phyloP scores from a whole-genome alignment of 2,329 filamentous ascomycete genomes.

The Westerdykella ornata region DNA sequence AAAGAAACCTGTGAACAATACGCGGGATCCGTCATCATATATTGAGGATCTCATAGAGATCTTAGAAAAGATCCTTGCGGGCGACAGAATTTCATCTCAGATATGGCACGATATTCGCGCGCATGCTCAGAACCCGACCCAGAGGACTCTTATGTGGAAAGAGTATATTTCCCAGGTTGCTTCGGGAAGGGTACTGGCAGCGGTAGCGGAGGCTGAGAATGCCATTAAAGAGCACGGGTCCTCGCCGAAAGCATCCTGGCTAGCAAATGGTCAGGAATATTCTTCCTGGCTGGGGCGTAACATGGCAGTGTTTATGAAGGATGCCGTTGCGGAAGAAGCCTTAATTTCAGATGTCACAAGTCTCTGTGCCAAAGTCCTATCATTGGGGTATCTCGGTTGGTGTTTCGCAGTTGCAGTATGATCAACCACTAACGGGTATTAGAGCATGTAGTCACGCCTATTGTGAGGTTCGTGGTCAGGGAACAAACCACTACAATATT shows the following conservation, averaged over 20 bases:
- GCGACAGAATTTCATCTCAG: conserved; percentile 36
- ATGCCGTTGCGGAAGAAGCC: conserved; percentile 33
- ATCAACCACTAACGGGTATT: conserved; percentile 1
- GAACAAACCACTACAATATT: conserved; percentile 16
- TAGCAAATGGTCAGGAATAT: conserved; percentile 59
- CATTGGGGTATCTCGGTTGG: conserved; percentile 62
- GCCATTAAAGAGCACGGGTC: conserved; percentile 36
- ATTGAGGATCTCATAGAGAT: conserved; percentile 41
- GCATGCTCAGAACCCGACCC: conserved; percentile 38
- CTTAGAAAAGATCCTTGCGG: conserved; percentile 40
- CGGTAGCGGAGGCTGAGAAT: conserved; percentile 54
- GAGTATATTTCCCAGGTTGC: conserved; percentile 55
- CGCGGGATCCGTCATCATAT: conserved; percentile 26
- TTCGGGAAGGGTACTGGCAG: conserved; percentile 54
- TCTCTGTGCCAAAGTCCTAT: conserved; percentile 54
- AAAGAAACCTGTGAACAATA: conserved; percentile 29
- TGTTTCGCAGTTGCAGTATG: background rate
- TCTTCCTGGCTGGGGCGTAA: conserved; percentile 65
- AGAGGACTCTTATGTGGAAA: conserved; percentile 54
- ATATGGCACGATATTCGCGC: conserved; percentile 43
- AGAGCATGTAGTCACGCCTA: conserved; percentile 21
- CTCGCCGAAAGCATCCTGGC: conserved; percentile 46
- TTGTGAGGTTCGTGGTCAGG: conserved; percentile 13
- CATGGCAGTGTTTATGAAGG: conserved; percentile 47
- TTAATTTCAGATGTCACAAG: conserved; percentile 27